Base-by-base conservation (phyloP, 2,329 filamentous ascomycete genomes). In the Aquanectria penicillioides region DNA sequence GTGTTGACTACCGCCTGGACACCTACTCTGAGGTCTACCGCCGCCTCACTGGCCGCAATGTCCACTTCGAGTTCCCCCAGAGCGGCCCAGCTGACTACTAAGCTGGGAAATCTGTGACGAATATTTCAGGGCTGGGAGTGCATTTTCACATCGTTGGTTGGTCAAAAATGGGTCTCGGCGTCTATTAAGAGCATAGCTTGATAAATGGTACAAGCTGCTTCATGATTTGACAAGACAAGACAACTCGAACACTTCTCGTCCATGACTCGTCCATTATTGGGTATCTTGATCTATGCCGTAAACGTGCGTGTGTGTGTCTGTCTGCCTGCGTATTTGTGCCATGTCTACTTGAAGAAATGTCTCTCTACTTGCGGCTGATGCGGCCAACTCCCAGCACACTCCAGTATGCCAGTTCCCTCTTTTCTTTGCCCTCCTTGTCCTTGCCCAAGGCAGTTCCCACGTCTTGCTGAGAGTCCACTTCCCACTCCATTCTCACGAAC, bases 11-110 rank as follows among this genome's bases (percentile, higher is more conserved):
- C 91, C 89, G 95, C 81, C 92, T 99, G 74, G 95, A 99, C 84
- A 97, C 94, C 80, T 99, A 99, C 89, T 92, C 93, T 70, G 95
- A 99, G 89, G 95, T 99, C 80, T 99, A 99, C 92, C 93, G 93
- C 83, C 90, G 93, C 77, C 86, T 99, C 78, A 99, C 95, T 66
- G 95, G 95, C 83, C 95, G 96, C 84, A 89, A 89, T 79, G 95
- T 98, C 80, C 89, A 89, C 83, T 99, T 99, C 79, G 95, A 99
- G 89, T 99, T 99, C 89, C 95, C 95, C 75, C 91, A 96, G 86
- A 86, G 86, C 78, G 85, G 85, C 77, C 81, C 84, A 76, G 75
- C 87, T 72, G 94, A 97, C 79, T 96, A 91, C 84, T 97, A 95
- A 85, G 85, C 75, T 41, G 56, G 38, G 55, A 61, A 56, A 34